Evolutionary conservation across 2,329 filamentous ascomycete genomes (phyloP), one percentile per base, ranked within the genome.

Genomic region (Sordariomycetes sp.): DNA sequence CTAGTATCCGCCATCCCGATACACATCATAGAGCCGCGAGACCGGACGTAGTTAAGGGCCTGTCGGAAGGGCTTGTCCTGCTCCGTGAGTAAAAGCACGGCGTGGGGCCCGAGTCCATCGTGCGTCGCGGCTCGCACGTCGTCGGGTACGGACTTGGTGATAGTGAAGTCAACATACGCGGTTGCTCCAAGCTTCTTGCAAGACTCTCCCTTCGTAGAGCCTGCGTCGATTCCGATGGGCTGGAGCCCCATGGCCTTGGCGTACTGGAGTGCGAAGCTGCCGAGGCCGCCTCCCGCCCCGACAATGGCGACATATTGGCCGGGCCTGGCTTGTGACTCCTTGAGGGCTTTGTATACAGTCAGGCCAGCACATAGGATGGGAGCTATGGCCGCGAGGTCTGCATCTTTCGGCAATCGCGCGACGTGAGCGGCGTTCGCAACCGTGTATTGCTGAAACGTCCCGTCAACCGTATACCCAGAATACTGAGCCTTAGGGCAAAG

Each of bases 61-160:
- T 96, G 91, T 75, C 96, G 90, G 84, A 96, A 96, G 56, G 92
- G 92, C 77, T 86, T 90, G 80, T 96, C 91, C 65, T 78, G 81
- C 57, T 89, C 90, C 61, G 92, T 91, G 60, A 96, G 82, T 50
- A 96, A 78, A 62, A 96, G 77, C 60, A 92, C 90, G 45, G 89
- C 91, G 65, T 95, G 87, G 7, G 91, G 90, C 55, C 92, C 92
- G 20, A 89, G 79, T 24, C 89, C 89, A 64, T 92, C 90, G 34
- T 81, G 73, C 1, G 90, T 95, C 32, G 85, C 85, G 52, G 82
- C 84, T 76, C 90, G 89, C 62, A 96, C 90, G 62, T 94, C 89
- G 64, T 82, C 81, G 64, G 95, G 86, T 32, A 96, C 72, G 72
- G 96, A 86, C 70, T 85, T 82, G 68, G 81, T 83, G 59, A 74